phyloP scores from a whole-genome alignment of 768 basidiomycete species.

The Gymnopilus junonius region DNA sequence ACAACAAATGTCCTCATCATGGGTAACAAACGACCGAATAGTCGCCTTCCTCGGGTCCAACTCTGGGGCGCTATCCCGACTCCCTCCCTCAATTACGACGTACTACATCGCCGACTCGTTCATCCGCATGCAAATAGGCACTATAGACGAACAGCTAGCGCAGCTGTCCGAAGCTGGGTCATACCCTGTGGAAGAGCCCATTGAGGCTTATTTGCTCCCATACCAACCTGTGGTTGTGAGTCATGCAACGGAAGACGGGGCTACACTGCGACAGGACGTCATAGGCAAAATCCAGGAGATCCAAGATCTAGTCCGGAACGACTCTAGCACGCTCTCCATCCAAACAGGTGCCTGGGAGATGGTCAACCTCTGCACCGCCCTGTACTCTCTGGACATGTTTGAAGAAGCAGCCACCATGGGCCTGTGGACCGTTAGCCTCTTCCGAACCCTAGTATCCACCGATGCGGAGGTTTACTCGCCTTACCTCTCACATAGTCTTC shows the following conservation, averaged over 20 bases:
- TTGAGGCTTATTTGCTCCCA: conserved; percentile 14
- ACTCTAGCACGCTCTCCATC: conserved; percentile 10
- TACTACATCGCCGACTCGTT: conserved; percentile 14
- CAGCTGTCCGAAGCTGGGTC: conserved; percentile 6
- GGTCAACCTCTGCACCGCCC: conserved; percentile 19
- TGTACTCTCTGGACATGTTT: conserved; percentile 14
- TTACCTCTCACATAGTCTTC: conserved; percentile 12
- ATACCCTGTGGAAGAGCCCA: conserved; percentile 7
- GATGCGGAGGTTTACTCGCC: conserved; percentile 11
- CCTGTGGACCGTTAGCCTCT: conserved; percentile 18
- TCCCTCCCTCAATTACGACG: conserved; percentile 3
- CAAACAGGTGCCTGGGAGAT: conserved; percentile 21
- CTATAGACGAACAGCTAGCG: conserved; percentile 6
- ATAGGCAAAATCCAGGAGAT: conserved; percentile 12
- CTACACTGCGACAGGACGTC: conserved; percentile 7
- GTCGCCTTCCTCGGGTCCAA: conserved; percentile 10
- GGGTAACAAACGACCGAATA: conserved; percentile 1
- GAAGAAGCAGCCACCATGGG: conserved; percentile 17
- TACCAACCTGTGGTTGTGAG: conserved; percentile 6
- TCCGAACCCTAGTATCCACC: conserved; percentile 10
- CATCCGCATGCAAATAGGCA: conserved; percentile 13
- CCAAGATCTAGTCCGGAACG: conserved; percentile 10
- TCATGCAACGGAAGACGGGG: neutral
- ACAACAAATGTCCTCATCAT: neutral
- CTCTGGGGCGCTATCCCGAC: conserved; percentile 1